Percentiles rank a stretch among this genome's conserved stretches.
phyloP scores from a whole-genome alignment of 192 early-diverging fungal species.

The Coemansia sp. region DNA sequence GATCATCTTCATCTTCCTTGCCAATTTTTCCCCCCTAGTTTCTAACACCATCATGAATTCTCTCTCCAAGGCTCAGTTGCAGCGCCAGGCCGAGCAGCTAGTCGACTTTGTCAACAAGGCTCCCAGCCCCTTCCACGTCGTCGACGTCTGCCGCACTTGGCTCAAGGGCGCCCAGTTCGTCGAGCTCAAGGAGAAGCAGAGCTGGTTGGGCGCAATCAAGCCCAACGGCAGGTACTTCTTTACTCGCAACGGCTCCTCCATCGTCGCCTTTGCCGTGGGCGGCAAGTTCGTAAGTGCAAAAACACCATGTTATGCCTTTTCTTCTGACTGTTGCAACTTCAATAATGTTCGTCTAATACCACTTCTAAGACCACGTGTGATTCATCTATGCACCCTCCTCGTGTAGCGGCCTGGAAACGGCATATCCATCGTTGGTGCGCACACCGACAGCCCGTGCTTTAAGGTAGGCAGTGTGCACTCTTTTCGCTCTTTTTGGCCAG shows the following conservation, averaged over 20 bases:
- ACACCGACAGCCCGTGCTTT: constrained; percentile 97
- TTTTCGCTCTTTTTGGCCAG: not conserved
- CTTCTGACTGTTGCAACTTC: not conserved
- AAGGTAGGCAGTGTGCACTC: constrained; percentile 45
- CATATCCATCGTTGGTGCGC: constrained; percentile 90
- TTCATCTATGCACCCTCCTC: constrained; percentile 1
- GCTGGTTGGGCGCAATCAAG: constrained; percentile 73
- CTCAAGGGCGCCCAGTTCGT: constrained; percentile 80
- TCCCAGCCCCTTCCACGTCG: constrained; percentile 97
- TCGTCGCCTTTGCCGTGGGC: constrained; percentile 95
- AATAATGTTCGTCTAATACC: constrained; percentile 11
- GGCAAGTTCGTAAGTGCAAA: constrained; percentile 66
- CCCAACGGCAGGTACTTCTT: constrained; percentile 94
- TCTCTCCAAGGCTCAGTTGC: constrained; percentile 52
- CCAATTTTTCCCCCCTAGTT: not conserved
- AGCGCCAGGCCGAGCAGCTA: constrained; percentile 61
- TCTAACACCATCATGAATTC: constrained; percentile 18
- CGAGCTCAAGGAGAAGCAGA: constrained; percentile 89
- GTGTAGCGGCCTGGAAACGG: constrained; percentile 75
- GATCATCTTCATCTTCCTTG: not conserved
- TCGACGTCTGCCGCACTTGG: constrained; percentile 73
- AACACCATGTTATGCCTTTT: not conserved
- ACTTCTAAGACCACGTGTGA: not conserved
- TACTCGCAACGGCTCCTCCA: constrained; percentile 86
- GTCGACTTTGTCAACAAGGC: constrained; percentile 89